Percentiles rank a stretch among this genome's conserved stretches.
phyloP scores from a whole-genome alignment of 176 grass and related monocot species.

The Avena eriantha region DNA sequence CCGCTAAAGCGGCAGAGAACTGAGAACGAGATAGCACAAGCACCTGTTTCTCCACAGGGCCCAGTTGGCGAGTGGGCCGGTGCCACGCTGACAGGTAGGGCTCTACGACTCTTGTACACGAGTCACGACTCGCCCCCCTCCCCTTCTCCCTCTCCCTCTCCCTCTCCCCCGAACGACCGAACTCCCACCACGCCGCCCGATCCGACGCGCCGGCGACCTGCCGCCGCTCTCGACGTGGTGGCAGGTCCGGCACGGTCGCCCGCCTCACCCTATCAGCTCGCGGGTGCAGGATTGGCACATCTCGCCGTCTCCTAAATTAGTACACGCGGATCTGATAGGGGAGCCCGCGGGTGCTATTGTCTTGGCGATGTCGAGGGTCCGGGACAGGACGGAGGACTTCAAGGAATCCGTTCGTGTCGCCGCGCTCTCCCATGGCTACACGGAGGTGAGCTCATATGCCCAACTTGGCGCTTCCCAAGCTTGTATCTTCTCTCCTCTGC shows the following conservation, averaged over 20 bases:
- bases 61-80: background rate
- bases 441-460: conserved; percentile 53
- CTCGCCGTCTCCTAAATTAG: background rate
- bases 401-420: conserved; percentile 72
- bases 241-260: no score
- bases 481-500: background rate
- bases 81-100: background rate
- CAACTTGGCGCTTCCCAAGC: background rate
- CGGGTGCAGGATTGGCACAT: background rate
- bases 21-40: background rate
- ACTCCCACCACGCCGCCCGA: conserved; percentile 31
- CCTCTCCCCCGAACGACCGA: background rate
- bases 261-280: background rate
- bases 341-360: conserved; percentile 18
- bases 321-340: conserved; percentile 41
- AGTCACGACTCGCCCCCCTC: conserved; percentile 21
- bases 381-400: conserved; percentile 85
- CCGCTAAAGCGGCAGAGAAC: background rate
- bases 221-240: background rate
- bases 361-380: conserved; percentile 70
- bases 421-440: conserved; percentile 66
- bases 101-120: conserved; percentile 9
- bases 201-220: conserved; percentile 36
- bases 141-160: background rate
- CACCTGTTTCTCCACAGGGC: background rate